Conservation (phyloP, 106 monocot genomes). For the Platanthera zijinensis region DNA sequence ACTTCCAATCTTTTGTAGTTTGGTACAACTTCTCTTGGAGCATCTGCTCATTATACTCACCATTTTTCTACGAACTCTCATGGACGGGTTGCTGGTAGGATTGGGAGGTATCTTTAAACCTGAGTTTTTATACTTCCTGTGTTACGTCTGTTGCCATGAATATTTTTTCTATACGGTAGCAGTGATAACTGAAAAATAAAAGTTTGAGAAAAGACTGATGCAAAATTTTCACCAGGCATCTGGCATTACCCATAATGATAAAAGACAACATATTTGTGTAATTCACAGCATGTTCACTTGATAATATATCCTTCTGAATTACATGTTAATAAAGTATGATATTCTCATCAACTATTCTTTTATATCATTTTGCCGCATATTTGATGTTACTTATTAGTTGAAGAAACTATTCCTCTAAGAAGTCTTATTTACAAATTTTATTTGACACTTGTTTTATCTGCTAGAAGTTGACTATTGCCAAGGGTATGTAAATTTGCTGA, state of each 20-base stretch:
- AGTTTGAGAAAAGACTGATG: not conserved
- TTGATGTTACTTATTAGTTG: not conserved
- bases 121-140: not conserved
- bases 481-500: not conserved
- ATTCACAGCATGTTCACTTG: not conserved
- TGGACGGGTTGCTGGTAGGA: constrained; percentile 69
- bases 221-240: not conserved
- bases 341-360: not conserved
- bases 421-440: not conserved
- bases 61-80: constrained; percentile 80
- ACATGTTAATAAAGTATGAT: not conserved
- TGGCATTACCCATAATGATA: not conserved
- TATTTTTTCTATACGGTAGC: not conserved
- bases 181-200: not conserved
- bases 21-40: constrained; percentile 63
- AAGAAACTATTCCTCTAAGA: not conserved
- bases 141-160: not conserved
- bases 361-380: not conserved
- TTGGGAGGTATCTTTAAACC: constrained; percentile 65
- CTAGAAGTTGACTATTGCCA: not conserved
- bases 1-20: constrained; percentile 41
- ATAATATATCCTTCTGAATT: not conserved
- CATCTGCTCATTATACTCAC: constrained; percentile 63
- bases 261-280: not conserved
- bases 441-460: not conserved